A percentile compares a stretch with the other conserved stretches of the same genome.
These are phyloP conservation scores for Linnemannia schmuckeri DNA, from an alignment of 192 early-diverging fungal genomes.

Conservation along the genomic window DNA sequence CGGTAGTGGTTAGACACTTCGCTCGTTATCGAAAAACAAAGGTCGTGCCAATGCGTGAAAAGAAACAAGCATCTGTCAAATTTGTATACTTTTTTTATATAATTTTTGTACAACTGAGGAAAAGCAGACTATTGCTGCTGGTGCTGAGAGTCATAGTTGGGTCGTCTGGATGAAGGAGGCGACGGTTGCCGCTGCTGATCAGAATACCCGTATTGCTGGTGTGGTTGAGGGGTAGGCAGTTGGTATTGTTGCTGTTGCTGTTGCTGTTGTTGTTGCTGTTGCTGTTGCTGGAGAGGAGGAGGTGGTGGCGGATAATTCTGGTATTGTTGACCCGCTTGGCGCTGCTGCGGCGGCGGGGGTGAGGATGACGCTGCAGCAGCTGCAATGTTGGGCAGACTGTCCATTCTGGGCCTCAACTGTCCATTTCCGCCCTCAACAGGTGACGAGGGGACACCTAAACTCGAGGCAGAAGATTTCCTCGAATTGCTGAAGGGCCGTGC, in stretches of 20 bases:
- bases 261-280: constrained; percentile 15
- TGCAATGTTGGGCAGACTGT: constrained; percentile 29
- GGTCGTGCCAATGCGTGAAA: background rate
- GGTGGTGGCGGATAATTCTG: constrained; percentile 7
- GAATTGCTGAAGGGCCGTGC: constrained; percentile 17
- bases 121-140: background rate
- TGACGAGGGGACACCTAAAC: constrained; percentile 28
- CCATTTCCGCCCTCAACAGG: constrained; percentile 19
- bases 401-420: constrained; percentile 29
- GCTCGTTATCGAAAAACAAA: background rate
- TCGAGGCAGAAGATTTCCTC: constrained; percentile 27
- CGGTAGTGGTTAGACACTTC: constrained; percentile 52
- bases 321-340: constrained; percentile 18
- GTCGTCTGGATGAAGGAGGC: background rate
- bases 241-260: constrained; percentile 23
- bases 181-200: background rate
- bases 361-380: background rate
- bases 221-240: constrained; percentile 35
- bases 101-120: background rate
- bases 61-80: background rate
- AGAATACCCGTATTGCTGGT: constrained; percentile 44
- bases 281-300: background rate
- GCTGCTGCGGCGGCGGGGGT: constrained; percentile 14
- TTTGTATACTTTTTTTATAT: background rate
- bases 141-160: background rate